Evolutionary conservation across 2,329 filamentous ascomycete genomes (phyloP).

Genomic region (Nectriaceae sp.): DNA sequence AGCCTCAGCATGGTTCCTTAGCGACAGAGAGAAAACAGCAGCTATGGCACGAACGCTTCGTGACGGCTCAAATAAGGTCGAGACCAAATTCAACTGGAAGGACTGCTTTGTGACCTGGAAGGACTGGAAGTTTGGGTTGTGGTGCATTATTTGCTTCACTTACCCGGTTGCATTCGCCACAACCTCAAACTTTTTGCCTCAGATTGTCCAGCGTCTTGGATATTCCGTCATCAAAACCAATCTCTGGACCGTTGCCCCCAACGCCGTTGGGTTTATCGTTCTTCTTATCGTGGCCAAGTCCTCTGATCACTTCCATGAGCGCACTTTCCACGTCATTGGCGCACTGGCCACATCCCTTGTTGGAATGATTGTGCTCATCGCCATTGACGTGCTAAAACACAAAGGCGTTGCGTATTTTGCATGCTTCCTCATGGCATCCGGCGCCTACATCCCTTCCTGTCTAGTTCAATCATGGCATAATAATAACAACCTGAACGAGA

Average conservation of each 20-base stretch:
- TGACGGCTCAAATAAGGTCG: background rate
- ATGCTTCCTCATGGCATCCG: constrained; percentile 45
- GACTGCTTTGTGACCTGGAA: background rate
- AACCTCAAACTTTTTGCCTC: constrained; percentile 41
- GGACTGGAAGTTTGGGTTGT: constrained; percentile 36
- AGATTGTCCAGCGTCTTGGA: constrained; percentile 45
- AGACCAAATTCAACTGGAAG: background rate
- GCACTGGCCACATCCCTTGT: background rate
- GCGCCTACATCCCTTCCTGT: constrained; percentile 45
- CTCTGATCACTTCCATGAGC: constrained; percentile 41
- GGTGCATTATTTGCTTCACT: constrained; percentile 46
- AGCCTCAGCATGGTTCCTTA: background rate
- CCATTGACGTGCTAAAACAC: constrained; percentile 39
- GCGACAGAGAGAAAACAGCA: background rate
- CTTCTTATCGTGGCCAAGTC: constrained; percentile 36
- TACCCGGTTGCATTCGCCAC: constrained; percentile 46
- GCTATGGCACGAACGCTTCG: background rate
- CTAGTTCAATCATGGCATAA: constrained; percentile 50
- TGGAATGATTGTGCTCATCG: background rate
- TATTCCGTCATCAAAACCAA: constrained; percentile 46
- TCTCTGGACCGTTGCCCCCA: constrained; percentile 48
- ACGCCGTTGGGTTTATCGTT: constrained; percentile 43
- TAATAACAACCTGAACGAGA: constrained; percentile 52
- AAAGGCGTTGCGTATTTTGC: constrained; percentile 49
- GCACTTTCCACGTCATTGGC: background rate